Evolutionary conservation across 1,284 basidiomycete species (phyloP).

Genomic region (Xanthoconium separans): DNA sequence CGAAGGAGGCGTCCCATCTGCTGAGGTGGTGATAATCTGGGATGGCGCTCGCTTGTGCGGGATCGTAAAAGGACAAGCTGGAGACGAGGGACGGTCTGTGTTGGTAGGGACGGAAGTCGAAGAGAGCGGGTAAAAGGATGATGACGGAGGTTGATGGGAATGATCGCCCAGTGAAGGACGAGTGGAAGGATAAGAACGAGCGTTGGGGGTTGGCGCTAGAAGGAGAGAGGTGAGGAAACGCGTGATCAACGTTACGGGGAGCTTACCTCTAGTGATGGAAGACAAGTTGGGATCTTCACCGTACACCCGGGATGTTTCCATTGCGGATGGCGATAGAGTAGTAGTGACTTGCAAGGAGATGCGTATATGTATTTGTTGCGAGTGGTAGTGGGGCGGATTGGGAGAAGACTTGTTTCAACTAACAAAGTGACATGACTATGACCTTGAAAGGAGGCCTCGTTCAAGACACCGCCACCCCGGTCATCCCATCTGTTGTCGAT

Average conservation of each 20-base stretch:
- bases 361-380: slow-evolving; percentile 1
- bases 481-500: not conserved
- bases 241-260: slow-evolving; percentile 6
- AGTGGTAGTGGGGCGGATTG: too few relatives aligned
- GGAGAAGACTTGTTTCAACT: too few relatives aligned
- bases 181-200: not conserved
- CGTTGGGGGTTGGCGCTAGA: not conserved
- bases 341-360: not conserved
- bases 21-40: slow-evolving; percentile 14
- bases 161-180: too few relatives aligned
- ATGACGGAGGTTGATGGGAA: not conserved
- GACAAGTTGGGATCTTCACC: slow-evolving; percentile 14
- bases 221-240: not conserved
- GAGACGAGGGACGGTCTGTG: slow-evolving; percentile 14
- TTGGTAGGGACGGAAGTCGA: slow-evolving; percentile 1
- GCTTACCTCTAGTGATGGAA: slow-evolving; percentile 29
- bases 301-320: slow-evolving; percentile 21
- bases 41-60: slow-evolving; percentile 15
- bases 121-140: slow-evolving; percentile 6
- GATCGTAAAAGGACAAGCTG: slow-evolving; percentile 30
- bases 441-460: too few relatives aligned
- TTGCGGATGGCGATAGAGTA: slow-evolving; percentile 12
- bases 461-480: slow-evolving; percentile 8
- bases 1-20: slow-evolving; percentile 25
- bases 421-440: too few relatives aligned